Percentiles rank a stretch among this genome's conserved stretches.
Evolutionary conservation across 192 early-diverging fungal genomes (phyloP).

Genomic region (Spizellomyces punctatus): DNA sequence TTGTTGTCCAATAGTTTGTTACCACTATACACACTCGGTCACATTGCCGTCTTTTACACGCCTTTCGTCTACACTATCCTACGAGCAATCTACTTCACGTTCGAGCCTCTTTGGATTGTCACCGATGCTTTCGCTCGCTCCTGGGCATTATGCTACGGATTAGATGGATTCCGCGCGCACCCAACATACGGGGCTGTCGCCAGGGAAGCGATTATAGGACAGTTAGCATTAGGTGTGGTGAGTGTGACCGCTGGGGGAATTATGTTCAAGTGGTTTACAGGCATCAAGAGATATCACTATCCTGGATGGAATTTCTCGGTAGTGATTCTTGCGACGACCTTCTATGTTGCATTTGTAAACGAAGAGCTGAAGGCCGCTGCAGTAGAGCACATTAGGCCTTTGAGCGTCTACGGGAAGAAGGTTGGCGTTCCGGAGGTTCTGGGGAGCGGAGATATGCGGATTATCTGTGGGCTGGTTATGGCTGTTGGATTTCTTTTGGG

Average conservation of each 20-base stretch:
- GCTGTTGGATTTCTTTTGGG: not conserved
- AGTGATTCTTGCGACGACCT: conserved; percentile 13
- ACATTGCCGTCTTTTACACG: conserved; percentile 36
- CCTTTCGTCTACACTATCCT: conserved; percentile 34
- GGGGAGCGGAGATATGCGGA: not conserved
- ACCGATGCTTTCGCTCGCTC: conserved; percentile 38
- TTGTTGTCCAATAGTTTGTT: conserved; percentile 32
- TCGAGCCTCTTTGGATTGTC: conserved; percentile 19
- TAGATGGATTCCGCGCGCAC: conserved; percentile 18
- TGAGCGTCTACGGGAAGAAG: not conserved
- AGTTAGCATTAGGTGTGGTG: conserved; percentile 33
- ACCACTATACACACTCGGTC: conserved; percentile 35
- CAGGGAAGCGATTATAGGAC: conserved; percentile 19
- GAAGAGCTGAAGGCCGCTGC: not conserved
- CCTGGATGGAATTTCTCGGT: conserved; percentile 43
- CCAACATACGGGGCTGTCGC: conserved; percentile 7
- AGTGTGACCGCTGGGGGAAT: conserved; percentile 41
- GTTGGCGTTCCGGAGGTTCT: conserved; percentile 3
- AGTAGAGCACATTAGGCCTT: not conserved
- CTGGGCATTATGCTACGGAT: conserved; percentile 12
- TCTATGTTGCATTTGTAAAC: conserved; percentile 18
- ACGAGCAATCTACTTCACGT: conserved; percentile 4
- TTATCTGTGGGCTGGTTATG: not conserved
- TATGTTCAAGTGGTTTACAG: conserved; percentile 22
- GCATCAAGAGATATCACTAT: conserved; percentile 15